Percentiles rank a stretch among this genome's conserved stretches.
Conservation (phyloP, 495 filamentous ascomycete genomes). For the Neurospora cerealis region DNA sequence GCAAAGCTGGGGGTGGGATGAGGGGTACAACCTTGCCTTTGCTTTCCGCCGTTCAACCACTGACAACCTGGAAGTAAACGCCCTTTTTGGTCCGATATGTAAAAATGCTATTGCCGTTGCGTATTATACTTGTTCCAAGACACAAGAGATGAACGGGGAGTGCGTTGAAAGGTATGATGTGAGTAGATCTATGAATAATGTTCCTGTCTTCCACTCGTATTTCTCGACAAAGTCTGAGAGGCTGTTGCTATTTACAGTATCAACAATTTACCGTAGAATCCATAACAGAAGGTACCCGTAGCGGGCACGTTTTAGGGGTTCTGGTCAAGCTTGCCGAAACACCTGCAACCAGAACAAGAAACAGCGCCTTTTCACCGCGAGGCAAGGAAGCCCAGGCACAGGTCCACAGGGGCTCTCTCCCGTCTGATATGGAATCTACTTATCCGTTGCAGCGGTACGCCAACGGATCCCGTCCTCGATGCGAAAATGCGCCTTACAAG, state of each 20-base stretch:
- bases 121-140: not conserved
- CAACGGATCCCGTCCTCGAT: not conserved
- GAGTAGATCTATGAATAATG: not conserved
- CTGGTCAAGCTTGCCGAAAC: not conserved
- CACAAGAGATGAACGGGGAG: not conserved
- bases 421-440: not conserved
- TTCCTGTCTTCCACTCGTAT: not conserved
- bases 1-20: conserved; percentile 10
- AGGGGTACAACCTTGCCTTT: conserved; percentile 11
- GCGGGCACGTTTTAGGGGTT: not conserved
- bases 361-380: not conserved
- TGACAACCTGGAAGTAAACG: not conserved
- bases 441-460: not conserved
- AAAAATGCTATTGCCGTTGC: not conserved
- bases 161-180: not conserved
- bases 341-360: not conserved
- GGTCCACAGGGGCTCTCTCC: not conserved
- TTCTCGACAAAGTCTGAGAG: not conserved
- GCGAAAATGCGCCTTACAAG: not conserved
- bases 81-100: not conserved
- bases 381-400: not conserved
- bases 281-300: not conserved
- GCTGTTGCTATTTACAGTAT: not conserved
- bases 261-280: not conserved
- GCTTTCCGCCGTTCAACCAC: not conserved